These are phyloP conservation scores for Geosmithia putterillii DNA, from an alignment of 2,329 filamentous ascomycete genomes.

Conservation along the genomic window DNA sequence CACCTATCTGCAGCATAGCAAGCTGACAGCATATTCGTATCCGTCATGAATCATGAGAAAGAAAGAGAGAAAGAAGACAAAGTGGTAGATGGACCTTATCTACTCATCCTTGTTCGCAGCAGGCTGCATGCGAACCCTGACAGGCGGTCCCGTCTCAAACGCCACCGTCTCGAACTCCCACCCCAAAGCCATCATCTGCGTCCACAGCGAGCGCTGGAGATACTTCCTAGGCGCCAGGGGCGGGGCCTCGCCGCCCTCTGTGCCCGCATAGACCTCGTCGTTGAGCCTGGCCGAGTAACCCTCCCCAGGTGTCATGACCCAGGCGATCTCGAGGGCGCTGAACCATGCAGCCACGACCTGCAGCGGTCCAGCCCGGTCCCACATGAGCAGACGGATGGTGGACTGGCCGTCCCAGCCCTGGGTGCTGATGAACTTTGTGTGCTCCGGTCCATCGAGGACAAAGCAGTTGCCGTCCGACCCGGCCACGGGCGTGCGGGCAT, in stretches of 20 bases:
- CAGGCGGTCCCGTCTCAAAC: conserved; percentile 22
- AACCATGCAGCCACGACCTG: conserved; percentile 24
- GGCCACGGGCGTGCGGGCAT: conserved; percentile 9
- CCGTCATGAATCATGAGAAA: not conserved
- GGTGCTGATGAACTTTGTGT: conserved; percentile 15
- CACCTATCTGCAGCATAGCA: too few species aligned
- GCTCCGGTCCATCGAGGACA: conserved; percentile 15
- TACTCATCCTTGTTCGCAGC: conserved; percentile 13
- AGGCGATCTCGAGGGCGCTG: conserved; percentile 21
- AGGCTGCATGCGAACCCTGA: conserved; percentile 14
- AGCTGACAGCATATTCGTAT: too few species aligned
- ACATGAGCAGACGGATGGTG: conserved; percentile 22
- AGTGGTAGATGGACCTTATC: not conserved
- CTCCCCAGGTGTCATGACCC: conserved; percentile 9
- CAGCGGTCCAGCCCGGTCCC: conserved; percentile 12
- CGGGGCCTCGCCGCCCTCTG: conserved; percentile 2
- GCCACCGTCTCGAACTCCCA: conserved; percentile 22
- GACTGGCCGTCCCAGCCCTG: conserved; percentile 4
- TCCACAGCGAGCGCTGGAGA: conserved; percentile 12
- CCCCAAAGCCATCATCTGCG: conserved; percentile 11
- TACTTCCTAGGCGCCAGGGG: not conserved
- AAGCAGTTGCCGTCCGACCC: not conserved
- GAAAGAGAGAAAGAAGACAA: not conserved
- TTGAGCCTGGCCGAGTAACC: conserved; percentile 10
- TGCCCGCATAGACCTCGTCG: conserved; percentile 5